Evolutionary conservation across 2,329 filamentous ascomycete genomes (phyloP).

Genomic region (Tolypocladium endophyticum): DNA sequence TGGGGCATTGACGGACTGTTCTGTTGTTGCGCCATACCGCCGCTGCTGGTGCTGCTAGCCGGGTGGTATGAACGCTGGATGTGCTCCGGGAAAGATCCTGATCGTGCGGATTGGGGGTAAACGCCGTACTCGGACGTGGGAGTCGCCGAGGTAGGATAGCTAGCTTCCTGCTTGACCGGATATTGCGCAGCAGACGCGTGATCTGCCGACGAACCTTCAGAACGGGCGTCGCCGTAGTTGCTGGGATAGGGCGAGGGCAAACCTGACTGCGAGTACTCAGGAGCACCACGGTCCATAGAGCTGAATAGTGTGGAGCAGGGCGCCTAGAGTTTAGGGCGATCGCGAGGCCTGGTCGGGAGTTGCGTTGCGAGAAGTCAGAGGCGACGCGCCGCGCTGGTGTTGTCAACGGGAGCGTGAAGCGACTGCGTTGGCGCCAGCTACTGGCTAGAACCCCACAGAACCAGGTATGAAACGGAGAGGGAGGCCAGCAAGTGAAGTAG

Average conservation of each 20-base stretch:
- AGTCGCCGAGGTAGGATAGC: constrained; percentile 68
- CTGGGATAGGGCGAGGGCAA: constrained; percentile 64
- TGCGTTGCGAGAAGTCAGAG: constrained; percentile 2
- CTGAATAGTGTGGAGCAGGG: constrained; percentile 10
- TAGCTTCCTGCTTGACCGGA: constrained; percentile 70
- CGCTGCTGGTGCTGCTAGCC: constrained; percentile 61
- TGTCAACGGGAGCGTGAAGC: constrained; percentile 19
- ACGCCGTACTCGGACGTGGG: constrained; percentile 83
- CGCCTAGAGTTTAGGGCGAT: constrained; percentile 1
- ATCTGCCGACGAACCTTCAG: constrained; percentile 84
- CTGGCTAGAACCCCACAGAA: constrained; percentile 21
- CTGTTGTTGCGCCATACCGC: constrained; percentile 93
- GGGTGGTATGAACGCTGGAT: constrained; percentile 77
- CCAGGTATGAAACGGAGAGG: constrained; percentile 13
- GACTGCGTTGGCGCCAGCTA: constrained; percentile 22
- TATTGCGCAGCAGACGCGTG: constrained; percentile 89
- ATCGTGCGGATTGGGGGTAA: constrained; percentile 65
- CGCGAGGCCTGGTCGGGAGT: constrained; percentile 4
- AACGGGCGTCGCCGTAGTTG: constrained; percentile 58
- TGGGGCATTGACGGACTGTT: constrained; percentile 94
- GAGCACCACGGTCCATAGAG: constrained; percentile 51
- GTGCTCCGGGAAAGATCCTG: constrained; percentile 78
- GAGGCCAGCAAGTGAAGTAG: constrained; percentile 18
- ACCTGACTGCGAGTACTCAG: constrained; percentile 82
- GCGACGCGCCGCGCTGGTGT: constrained; percentile 1